Percentiles rank a stretch among this genome's conserved stretches.
Evolutionary conservation across 2,329 filamentous ascomycete species (phyloP).

Genomic region (Bipolaris sorokiniana): DNA sequence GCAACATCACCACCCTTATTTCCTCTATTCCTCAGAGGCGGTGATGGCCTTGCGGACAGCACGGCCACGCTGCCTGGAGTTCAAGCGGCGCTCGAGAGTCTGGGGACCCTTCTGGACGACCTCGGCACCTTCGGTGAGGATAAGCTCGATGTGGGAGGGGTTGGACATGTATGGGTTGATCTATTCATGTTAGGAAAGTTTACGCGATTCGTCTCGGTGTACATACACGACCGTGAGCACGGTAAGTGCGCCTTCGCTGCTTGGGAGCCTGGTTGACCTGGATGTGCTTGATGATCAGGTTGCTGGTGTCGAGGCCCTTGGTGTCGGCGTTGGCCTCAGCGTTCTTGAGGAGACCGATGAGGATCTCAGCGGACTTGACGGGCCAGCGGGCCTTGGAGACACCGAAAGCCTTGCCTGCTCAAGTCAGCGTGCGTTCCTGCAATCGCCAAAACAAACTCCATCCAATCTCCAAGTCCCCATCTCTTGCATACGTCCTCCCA

Average conservation of each 20-base stretch:
- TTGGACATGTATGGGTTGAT: conserved; percentile 99
- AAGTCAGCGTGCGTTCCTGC: conserved; percentile 28
- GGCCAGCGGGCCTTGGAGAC: conserved; percentile 98
- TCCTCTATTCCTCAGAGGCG: conserved; percentile 50
- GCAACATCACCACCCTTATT: conserved; percentile 21
- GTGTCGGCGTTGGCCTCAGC: conserved; percentile 55
- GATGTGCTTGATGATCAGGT: conserved; percentile 99
- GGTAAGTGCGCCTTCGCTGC: conserved; percentile 99
- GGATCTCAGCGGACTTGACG: conserved; percentile 98
- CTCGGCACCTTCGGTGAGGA: conserved; percentile 97
- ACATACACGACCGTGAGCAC: conserved; percentile 99
- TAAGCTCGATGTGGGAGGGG: conserved; percentile 99
- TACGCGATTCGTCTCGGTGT: conserved; percentile 1
- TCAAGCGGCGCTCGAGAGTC: conserved; percentile 74
- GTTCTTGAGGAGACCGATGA: conserved; percentile 81
- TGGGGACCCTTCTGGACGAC: conserved; percentile 86
- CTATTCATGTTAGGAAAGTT: conserved; percentile 55
- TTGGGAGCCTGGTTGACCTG: conserved; percentile 99
- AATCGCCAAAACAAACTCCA: conserved; percentile 6
- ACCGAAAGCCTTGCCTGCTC: conserved; percentile 95
- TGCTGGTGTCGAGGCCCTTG: conserved; percentile 75
- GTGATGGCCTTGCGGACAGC: conserved; percentile 67
- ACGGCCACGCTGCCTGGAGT: conserved; percentile 87
- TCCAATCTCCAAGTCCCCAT: neutral
- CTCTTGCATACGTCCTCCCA: conserved; percentile 2